These are phyloP conservation scores for Trypanosoma brucei DNA, from an alignment of 208 protist species.

Conservation along the genomic window DNA sequence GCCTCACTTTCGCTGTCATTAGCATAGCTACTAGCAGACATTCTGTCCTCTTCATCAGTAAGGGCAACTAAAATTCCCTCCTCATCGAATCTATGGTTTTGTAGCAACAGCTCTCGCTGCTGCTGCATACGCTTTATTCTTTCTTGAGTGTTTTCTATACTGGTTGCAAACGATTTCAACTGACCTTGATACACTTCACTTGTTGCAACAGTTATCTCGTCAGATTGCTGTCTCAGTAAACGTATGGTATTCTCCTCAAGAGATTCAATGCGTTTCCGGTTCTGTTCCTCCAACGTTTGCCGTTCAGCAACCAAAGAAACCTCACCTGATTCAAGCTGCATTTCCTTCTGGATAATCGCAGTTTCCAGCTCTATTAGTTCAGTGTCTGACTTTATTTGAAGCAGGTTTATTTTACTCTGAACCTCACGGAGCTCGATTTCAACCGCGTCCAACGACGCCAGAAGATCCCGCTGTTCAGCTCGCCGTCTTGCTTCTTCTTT, in stretches of 20 bases:
- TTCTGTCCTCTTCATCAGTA: constrained; percentile 3
- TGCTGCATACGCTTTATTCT: constrained; percentile 16
- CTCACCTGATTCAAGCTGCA: constrained; percentile 35
- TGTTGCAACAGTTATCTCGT: constrained; percentile 33
- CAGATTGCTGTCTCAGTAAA: constrained; percentile 21
- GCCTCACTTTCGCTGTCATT: background rate
- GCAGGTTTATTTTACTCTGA: constrained; percentile 30
- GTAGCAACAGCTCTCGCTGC: constrained; percentile 21
- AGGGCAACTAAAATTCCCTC: constrained; percentile 19
- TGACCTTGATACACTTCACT: constrained; percentile 33
- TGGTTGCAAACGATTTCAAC: constrained; percentile 9
- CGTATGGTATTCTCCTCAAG: constrained; percentile 25
- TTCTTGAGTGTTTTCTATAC: background rate
- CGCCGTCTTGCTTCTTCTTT: constrained; percentile 7
- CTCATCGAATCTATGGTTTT: constrained; percentile 23
- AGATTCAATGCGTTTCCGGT: constrained; percentile 24
- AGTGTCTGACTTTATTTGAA: constrained; percentile 49
- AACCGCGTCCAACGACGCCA: constrained; percentile 37
- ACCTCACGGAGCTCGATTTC: constrained; percentile 43
- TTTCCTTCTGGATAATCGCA: constrained; percentile 37
- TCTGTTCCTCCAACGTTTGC: constrained; percentile 22
- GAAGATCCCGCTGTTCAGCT: constrained; percentile 29
- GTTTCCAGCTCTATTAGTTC: constrained; percentile 60
- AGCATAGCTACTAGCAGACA: background rate
- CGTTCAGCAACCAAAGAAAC: constrained; percentile 22